Percentiles rank a stretch among this genome's conserved stretches.
Evolutionary conservation across 768 basidiomycete genomes (phyloP).

Genomic region (Suillus ampliporus): DNA sequence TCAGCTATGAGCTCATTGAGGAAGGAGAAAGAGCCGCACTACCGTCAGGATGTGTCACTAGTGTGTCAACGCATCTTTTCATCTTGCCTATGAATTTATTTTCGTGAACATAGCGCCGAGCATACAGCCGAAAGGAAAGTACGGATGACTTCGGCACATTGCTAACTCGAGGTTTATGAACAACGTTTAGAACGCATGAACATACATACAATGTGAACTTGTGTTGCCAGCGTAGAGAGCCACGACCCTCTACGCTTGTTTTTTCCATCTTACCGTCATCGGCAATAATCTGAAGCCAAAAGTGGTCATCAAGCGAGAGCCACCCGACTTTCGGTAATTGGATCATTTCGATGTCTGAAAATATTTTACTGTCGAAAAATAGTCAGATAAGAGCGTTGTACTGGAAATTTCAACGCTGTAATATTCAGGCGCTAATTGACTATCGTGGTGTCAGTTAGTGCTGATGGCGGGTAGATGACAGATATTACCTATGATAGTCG

Average conservation of each 20-base stretch:
- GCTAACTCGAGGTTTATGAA: not conserved
- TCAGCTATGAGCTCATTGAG: not conserved
- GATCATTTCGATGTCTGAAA: not conserved
- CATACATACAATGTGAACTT: constrained; percentile 1
- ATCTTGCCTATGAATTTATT: not conserved
- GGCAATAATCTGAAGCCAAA: constrained; percentile 3
- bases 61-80: not conserved
- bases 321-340: constrained; percentile 5
- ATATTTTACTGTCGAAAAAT: not conserved
- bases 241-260: not conserved
- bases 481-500: not conserved
- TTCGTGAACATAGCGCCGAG: constrained; percentile 2
- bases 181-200: not conserved
- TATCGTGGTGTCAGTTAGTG: not conserved
- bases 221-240: not conserved
- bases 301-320: constrained; percentile 1
- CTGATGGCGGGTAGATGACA: not conserved
- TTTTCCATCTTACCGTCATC: not conserved
- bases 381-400: not conserved
- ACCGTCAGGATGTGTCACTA: not conserved
- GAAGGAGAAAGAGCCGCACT: not conserved
- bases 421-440: not conserved
- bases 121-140: not conserved
- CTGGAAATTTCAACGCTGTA: not conserved
- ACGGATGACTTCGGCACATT: not conserved